Evolutionary conservation across 2,329 filamentous ascomycete genomes (phyloP), one percentile per base, ranked within the genome.

Genomic region (Mycocentrospora acerina): DNA sequence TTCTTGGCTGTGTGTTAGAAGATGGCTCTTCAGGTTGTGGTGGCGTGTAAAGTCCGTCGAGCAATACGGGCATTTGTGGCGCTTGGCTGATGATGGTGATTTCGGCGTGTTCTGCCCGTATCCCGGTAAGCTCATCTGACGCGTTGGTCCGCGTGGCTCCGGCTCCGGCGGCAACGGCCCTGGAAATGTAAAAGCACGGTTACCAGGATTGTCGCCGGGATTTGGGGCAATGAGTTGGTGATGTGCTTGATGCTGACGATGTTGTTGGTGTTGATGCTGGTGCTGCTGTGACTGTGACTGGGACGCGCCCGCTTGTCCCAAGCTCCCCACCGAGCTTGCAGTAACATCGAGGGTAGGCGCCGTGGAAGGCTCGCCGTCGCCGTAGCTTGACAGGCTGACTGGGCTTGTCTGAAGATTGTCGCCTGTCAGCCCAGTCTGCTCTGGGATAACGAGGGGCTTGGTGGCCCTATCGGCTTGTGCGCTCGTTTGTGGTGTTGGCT

Each of bases 1-100:
- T 68, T 98, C 93, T 74, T 98, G 91, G 59, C 90, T 96, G 68
- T 97, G 93, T 1, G 93, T 97, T 63, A 98, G 80, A 40, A 98
- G 79, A 71, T 98, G 93, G 55, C 90, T 96, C 72, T 97, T 98
- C 18, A 97, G 79, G 60, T 98, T 97, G 66, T 97, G 93, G 64
- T 97, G 93, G 29, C 93, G 82, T 18, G 93, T 98, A 56, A 98
- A 98, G 60, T 95, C 93, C 4, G 93, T 96, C 26, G 89, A 82
- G 75, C 93, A 98, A 67, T 95, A 95, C 1, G 89, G 91, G 62
- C 93, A 98, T 67, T 93, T 95, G 72, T 98, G 91, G 60, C 93
- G 91, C 72, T 95, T 96, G 35, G 80, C 78, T 17, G 83, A 83
- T 17, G 83, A 83, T 1, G 86, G 84, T 5, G 89, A 88, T 55